Conservation (phyloP, 2,329 filamentous ascomycete genomes). For the Tolypocladium cylindrosporum region DNA sequence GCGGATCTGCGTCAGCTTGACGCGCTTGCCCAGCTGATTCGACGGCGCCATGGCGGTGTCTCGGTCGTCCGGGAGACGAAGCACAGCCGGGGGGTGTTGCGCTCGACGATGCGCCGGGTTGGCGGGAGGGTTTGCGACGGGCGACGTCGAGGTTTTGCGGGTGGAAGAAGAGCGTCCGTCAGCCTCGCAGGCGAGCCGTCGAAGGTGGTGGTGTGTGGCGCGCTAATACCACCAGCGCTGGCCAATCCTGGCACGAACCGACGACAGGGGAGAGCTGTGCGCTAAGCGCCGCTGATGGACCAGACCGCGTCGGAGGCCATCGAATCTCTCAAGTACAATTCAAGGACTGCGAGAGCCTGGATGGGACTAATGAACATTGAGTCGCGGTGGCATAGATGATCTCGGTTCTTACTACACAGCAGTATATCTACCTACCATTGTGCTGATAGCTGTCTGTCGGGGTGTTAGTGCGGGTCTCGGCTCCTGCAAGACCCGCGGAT, state of each 20-base stretch:
- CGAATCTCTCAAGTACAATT: too few relatives aligned
- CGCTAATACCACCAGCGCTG: neutral
- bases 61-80: neutral
- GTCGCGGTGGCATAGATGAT: too few relatives aligned
- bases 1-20: slow-evolving; percentile 54
- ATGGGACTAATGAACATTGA: too few relatives aligned
- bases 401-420: too few relatives aligned
- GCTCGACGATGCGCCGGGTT: neutral
- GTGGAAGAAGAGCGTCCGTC: neutral
- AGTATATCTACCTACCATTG: too few relatives aligned
- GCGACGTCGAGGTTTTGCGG: neutral
- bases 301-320: neutral
- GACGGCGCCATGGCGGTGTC: slow-evolving; percentile 44
- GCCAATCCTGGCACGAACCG: neutral
- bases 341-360: too few relatives aligned
- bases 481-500: neutral
- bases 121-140: neutral
- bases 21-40: slow-evolving; percentile 48
- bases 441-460: neutral
- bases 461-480: neutral
- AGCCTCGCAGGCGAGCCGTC: neutral
- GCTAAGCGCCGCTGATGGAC: neutral
- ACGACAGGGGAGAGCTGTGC: neutral
- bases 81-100: neutral
- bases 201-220: neutral